Evolutionary conservation across 768 basidiomycete species (phyloP), one percentile per base, ranked within the genome.

Genomic region (Lactarius sp.): DNA sequence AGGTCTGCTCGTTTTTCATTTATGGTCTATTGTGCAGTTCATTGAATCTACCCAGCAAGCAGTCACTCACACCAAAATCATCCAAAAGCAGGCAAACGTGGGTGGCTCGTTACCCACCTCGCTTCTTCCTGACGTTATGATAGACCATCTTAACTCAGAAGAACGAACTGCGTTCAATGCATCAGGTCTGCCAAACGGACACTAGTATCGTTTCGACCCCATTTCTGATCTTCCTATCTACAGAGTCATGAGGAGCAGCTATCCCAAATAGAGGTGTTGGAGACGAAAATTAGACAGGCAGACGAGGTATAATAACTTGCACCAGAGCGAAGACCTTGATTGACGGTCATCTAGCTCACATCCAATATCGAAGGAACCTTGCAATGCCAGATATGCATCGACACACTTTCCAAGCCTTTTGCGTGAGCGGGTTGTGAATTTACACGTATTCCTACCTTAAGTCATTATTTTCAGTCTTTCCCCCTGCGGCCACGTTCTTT

Each of bases 401-500:
- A 91, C 20, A 72, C 85, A 12, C 75, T 90, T 10, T 70, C 78
- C 46, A 82, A 82, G 64, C 89, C 89, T 31, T 86, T 81, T 70
- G 83, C 82, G 88, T 90, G 70, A 67, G 86, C 81, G 47, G 39
- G 13, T 37, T 39, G 7, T 7, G 54, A 6, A 27, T 14, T 34
- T 44, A 37, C 49, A 8, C 42, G 6, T 57, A 7, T 47, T 13
- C 53, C 68, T 63, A 27, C 67, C 67, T 67, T 53, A 68, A 58
- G 27, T 20, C 16, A 44, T 57, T 20, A 46, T 37, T 51, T 58
- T 16, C 56, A 89, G 88, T 2, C 77, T 90, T 50, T 81, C 86
- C 1, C 89, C 89, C 0, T 91, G 89, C 69, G 89, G 89, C 1
- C 89, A 91, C 67, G 80, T 88, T n/a, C 76, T 88, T n/a, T 91